Evolutionary conservation across 2,329 filamentous ascomycete genomes (phyloP), one percentile per base, ranked within the genome.

Genomic region (Trichoderma cornu-damae): DNA sequence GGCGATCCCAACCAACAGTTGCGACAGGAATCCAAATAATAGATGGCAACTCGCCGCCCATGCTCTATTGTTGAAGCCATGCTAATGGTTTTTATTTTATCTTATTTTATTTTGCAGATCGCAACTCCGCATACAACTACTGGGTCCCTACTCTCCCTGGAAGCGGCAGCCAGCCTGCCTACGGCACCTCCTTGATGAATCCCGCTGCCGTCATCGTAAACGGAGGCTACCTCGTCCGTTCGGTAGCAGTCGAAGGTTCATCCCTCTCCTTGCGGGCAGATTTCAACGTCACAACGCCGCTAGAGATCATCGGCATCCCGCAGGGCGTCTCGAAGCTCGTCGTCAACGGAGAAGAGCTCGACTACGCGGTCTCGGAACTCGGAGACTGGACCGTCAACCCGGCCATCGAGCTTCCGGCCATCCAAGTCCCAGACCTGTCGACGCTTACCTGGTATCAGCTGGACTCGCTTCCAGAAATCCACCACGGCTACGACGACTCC

Each of bases 391-490:
- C 79, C 62, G 66, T 68, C 0, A 69, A 73, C 6, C 83, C 83
- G 0, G 67, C 72, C 0, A 60, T 88, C 37, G 64, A 67, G 0
- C 62, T 90, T 1, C 87, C 87, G 0, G 11, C 46, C 3, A 3
- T 67, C 35, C 30, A 56, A 14, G 38, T 68, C 3, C 67, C 70
- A 0, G 72, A 80, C 6, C 74, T 92, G 2, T 73, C 76, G 12
- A 68, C 73, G 0, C 69, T 89, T 8, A 70, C 79, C 1, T 94
- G 89, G 89, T 84, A 84, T 66, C 84, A 82, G 58, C 65, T 89
- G 20, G 84, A 93, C 68, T 82, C 81, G 0, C 79, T 94, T 0
- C 89, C 89, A 0, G 89, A 93, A 67, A 74, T 89, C 6, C 68
- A 79, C 48, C 61, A 75, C 0, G 70, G 69, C 1, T 93, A 91